Evolutionary conservation across 2,329 filamentous ascomycete genomes (phyloP), one percentile per base, ranked within the genome.

Genomic region (Fusarium siculi): DNA sequence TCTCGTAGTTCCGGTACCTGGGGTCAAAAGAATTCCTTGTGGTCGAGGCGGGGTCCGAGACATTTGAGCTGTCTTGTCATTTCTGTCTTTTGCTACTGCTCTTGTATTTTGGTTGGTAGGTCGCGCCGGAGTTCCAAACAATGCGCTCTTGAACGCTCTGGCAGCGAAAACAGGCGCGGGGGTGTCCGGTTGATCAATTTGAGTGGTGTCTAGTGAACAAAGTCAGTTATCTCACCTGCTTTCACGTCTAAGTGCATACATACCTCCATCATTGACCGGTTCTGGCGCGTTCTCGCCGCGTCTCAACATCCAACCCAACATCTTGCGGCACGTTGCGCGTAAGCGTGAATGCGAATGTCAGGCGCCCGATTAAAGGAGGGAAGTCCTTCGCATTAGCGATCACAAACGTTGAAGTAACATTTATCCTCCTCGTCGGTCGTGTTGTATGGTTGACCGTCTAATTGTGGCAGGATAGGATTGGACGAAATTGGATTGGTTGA

Each of bases 151-250:
- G 77, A 92, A 84, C 10, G 90, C 90, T 66, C 90, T 87, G 42
- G 90, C 90, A 5, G 90, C 90, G 77, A 92, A 92, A 0, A 92
- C 87, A 4, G 90, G 90, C 0, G 89, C 90, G 11, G 90, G 90
- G 21, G 90, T 92, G 74, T 92, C 90, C 43, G 90, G 90, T 37
- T 84, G 84, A 21, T 92, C 90, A 44, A 87, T 74, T 68, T 87
- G 86, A 1, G 85, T 85, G 6, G 76, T 84, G 50, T 85, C 83
- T 85, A 55, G 25, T 18, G 23, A 19, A 12, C 30, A 15, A 28
- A 23, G 54, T 58, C 42, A 75, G 60, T 15, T 14, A 61, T 14
- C 30, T 37, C 8, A 30, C 34, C 16, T 12, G 39, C 15, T 32
- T 49, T 47, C 44, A 23, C 21, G 23, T 34, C 40, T 23, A 14